A percentile compares a stretch with the other conserved stretches of the same genome.
Evolutionary conservation across 768 basidiomycete species (phyloP).

Genomic region (Suillus discolor): DNA sequence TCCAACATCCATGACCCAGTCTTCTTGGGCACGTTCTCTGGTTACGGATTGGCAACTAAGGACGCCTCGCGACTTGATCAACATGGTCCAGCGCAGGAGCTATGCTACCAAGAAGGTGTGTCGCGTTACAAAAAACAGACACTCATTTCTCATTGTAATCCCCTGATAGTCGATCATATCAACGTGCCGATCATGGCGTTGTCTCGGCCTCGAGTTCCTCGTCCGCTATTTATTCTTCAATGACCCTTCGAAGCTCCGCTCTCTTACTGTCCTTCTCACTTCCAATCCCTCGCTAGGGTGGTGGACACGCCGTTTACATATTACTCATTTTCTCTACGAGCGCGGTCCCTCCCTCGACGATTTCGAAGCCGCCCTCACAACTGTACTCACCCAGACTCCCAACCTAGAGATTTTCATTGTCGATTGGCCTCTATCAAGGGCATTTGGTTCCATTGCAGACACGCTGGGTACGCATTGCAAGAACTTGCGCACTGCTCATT

Average conservation of each 20-base stretch:
- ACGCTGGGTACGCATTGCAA: too few relatives aligned
- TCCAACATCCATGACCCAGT: conserved; percentile 63
- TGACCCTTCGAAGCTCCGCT: conserved; percentile 54
- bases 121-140: neutral
- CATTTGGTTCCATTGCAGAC: conserved; percentile 45
- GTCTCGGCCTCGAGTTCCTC: conserved; percentile 63
- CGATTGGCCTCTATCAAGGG: conserved; percentile 60
- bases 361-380: conserved; percentile 55
- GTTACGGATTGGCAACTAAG: conserved; percentile 55
- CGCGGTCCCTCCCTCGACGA: conserved; percentile 47
- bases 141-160: neutral
- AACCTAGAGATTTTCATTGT: conserved; percentile 76
- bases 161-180: conserved; percentile 60
- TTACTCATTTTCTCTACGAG: conserved; percentile 51
- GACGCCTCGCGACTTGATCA: conserved; percentile 60
- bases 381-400: conserved; percentile 65
- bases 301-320: conserved; percentile 75
- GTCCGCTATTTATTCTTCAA: conserved; percentile 72
- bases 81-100: conserved; percentile 57
- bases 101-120: conserved; percentile 70
- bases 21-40: conserved; percentile 62
- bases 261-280: conserved; percentile 55
- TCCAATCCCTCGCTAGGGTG: conserved; percentile 58
- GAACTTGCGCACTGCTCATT: too few relatives aligned
- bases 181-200: conserved; percentile 67